Evolutionary conservation across 495 filamentous ascomycete species (phyloP).

Genomic region (Neurospora sp.): DNA sequence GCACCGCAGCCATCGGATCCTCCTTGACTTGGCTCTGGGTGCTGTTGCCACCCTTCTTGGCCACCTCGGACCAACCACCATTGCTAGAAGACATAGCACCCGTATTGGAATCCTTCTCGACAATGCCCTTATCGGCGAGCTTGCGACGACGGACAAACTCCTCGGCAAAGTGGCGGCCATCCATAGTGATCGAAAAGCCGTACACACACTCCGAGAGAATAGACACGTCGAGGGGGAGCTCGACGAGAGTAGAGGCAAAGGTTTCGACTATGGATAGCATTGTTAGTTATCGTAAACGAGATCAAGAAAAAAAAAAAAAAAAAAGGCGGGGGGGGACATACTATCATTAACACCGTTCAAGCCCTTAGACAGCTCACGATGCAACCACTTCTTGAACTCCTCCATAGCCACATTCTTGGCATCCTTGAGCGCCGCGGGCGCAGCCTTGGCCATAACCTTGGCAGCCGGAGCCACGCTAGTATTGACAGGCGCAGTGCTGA

Average conservation of each 20-base stretch:
- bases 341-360: constrained; percentile 35
- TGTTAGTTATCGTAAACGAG: not conserved
- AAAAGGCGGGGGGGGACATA: constrained; percentile 26
- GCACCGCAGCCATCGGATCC: constrained; percentile 33
- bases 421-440: constrained; percentile 28
- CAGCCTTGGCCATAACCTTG: constrained; percentile 29
- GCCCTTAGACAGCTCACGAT: constrained; percentile 53
- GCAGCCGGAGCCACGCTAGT: constrained; percentile 8
- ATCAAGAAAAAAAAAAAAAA: not conserved
- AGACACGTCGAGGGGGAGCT: constrained; percentile 62
- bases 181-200: constrained; percentile 70
- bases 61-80: constrained; percentile 94
- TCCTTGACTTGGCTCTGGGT: constrained; percentile 21
- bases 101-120: constrained; percentile 46
- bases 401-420: constrained; percentile 53
- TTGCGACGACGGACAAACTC: constrained; percentile 90
- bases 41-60: constrained; percentile 61
- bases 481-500: constrained; percentile 38
- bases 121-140: constrained; percentile 79
- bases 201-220: constrained; percentile 89
- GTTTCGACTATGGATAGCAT: constrained; percentile 48
- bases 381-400: constrained; percentile 90
- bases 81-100: constrained; percentile 34
- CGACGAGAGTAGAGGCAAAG: constrained; percentile 63
- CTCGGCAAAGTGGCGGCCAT: constrained; percentile 84